Percentiles rank a stretch among this genome's conserved stretches.
These are phyloP conservation scores for Jaltomata sinuosa DNA, from an alignment of 257 asterid genomes.

Conservation along the genomic window DNA sequence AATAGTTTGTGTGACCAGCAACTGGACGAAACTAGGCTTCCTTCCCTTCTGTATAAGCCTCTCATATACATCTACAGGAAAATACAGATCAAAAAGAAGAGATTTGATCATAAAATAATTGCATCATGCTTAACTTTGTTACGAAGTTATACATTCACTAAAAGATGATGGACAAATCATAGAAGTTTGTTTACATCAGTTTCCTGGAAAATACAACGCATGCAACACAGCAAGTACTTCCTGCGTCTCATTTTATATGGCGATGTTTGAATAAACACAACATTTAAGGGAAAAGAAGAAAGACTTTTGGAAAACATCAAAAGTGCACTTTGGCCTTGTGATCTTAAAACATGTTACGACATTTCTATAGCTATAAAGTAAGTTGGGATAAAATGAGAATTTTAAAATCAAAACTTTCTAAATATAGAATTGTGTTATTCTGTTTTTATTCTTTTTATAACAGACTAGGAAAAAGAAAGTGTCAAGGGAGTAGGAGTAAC, in stretches of 20 bases:
- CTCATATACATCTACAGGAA: conserved; percentile 64
- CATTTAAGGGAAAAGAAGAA: background rate
- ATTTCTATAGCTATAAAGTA: background rate
- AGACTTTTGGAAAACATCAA: background rate
- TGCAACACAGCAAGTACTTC: background rate
- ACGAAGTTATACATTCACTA: background rate
- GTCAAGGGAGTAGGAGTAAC: background rate
- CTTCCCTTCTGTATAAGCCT: conserved; percentile 68
- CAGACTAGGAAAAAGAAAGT: background rate
- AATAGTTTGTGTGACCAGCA: conserved; percentile 85
- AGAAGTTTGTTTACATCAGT: background rate
- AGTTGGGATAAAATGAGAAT: background rate
- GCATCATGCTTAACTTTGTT: background rate
- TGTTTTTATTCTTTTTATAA: background rate
- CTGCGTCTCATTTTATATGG: background rate
- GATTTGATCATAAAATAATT: background rate
- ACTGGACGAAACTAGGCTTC: conserved; percentile 85
- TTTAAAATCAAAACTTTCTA: background rate
- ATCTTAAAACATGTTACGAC: background rate
- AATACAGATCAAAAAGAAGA: background rate
- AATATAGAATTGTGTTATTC: background rate
- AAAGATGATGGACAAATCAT: background rate
- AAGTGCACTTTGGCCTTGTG: background rate
- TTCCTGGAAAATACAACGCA: background rate
- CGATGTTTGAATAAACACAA: background rate